Conservation (phyloP, 257 asterid genomes). For the Nicotiana benthamiana region DNA sequence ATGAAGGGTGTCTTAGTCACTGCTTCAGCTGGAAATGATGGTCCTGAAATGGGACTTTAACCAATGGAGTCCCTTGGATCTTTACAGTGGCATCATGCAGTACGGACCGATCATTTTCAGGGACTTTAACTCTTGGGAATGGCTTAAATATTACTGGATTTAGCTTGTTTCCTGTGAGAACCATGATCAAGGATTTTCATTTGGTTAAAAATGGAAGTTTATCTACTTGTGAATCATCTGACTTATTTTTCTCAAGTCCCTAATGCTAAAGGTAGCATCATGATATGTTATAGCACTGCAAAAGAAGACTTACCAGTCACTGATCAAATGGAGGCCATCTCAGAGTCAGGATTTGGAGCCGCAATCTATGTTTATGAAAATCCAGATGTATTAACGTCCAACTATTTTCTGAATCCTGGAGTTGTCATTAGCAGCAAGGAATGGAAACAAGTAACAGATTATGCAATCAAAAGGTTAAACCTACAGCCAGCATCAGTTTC, state of each 20-base stretch:
- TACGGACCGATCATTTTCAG: slow-evolving; percentile 26
- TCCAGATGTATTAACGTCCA: background rate
- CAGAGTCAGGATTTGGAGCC: background rate
- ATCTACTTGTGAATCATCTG: background rate
- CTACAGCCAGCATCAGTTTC: background rate
- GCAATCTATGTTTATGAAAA: background rate
- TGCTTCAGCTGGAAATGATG: background rate
- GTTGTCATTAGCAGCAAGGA: background rate
- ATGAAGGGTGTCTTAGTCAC: background rate
- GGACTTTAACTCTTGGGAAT: slow-evolving; percentile 25
- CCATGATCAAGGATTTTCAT: background rate
- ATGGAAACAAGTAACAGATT: background rate
- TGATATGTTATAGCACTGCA: background rate
- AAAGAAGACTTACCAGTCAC: background rate
- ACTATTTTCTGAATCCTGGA: background rate
- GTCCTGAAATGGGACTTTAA: slow-evolving; percentile 1
- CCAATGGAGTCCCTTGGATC: slow-evolving; percentile 27
- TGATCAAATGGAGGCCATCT: background rate
- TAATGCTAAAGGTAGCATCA: background rate
- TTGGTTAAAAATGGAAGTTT: background rate
- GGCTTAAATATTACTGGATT: slow-evolving; percentile 23
- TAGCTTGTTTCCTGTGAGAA: slow-evolving; percentile 21
- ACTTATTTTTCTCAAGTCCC: background rate
- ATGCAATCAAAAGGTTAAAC: background rate
- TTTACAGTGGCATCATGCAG: slow-evolving; percentile 29